These are phyloP conservation scores for Blastocystis sp. DNA, from an alignment of 352 stramenopile genomes.

Conservation along the genomic window DNA sequence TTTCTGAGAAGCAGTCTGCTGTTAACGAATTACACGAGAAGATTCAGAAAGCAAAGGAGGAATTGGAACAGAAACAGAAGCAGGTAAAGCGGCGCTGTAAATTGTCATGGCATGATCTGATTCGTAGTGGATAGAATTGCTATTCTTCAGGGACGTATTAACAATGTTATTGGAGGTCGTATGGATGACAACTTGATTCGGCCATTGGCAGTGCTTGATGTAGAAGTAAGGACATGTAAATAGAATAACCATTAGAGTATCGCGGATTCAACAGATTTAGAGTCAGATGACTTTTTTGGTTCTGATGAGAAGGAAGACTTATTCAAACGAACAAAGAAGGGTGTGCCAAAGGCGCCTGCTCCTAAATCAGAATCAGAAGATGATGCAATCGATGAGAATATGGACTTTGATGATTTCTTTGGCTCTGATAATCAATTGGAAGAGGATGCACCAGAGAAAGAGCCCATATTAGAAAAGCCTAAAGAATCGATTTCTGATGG, in stretches of 20 bases:
- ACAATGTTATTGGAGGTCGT: conserved; percentile 26
- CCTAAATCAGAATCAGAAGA: conserved; percentile 13
- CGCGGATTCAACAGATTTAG: too few species aligned
- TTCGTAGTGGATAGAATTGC: conserved; percentile 8
- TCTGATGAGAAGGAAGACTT: background rate
- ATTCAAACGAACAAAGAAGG: background rate
- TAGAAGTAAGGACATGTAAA: background rate
- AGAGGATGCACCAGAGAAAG: background rate
- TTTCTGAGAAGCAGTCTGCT: conserved; percentile 4
- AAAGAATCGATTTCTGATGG: conserved; percentile 24
- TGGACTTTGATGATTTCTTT: conserved; percentile 48
- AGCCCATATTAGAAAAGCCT: background rate
- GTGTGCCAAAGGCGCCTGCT: background rate
- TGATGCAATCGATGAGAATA: background rate
- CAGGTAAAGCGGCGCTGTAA: conserved; percentile 57
- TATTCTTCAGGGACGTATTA: conserved; percentile 11
- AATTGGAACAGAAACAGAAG: conserved; percentile 60
- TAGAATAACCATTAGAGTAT: too few species aligned
- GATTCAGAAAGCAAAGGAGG: conserved; percentile 28
- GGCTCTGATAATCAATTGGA: conserved; percentile 45
- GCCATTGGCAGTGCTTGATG: background rate
- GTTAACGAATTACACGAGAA: conserved; percentile 46
- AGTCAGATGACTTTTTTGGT: conserved; percentile 17
- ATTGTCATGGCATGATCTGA: background rate
- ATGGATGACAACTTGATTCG: background rate